Evolutionary conservation across 768 basidiomycete species (phyloP), one percentile per base, ranked within the genome.

Genomic region (Rubroboletus satanas): DNA sequence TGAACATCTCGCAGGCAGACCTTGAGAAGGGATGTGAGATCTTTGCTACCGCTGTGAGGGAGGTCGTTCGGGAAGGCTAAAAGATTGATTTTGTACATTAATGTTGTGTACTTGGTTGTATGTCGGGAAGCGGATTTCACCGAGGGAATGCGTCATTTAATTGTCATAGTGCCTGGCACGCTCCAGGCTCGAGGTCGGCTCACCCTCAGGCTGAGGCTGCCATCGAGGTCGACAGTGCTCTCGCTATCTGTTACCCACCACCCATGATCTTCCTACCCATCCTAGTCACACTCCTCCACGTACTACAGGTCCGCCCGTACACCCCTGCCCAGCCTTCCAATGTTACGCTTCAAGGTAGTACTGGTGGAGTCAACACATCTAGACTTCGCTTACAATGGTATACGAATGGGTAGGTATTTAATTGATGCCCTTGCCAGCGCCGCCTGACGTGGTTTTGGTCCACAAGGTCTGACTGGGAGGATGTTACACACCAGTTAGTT

Each of bases 1-100:
- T 98, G 63, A 95, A 92, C 66, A 82, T 96, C 58, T 81, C 79
- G 23, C 71, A 82, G 70, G 81, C 78, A 67, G 92, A 98, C 67
- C 73, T 97, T 75, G 77, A 72, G 62, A 83, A 84, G 66, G 89
- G 89, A 0, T 76, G 75, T 54, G 64, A 69, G 37, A 84, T 90
- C 28, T 91, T 92, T 68, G 75, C 64, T 33, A 79, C 88, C 65
- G 83, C 89, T 9, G 80, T 93, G 12, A 77, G 79, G 67, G 87
- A 90, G 60, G 85, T 88, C 45, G 73, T 88, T 2, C 73, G 63
- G 28, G 83, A 75, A 51, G 73, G 64, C 3, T 73, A 29, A 46
- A 12, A 5, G 7, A 9, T 33, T 26, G 4, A n/a, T 8, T 32
- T 14, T 26, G 4, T 26, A 4, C 23, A 12, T 43, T 7, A 8